Percentiles rank a stretch among this genome's conserved stretches.
These are phyloP conservation scores for Barnettozyma hawaiiensis DNA, from an alignment of 1,139 yeast species.

Conservation along the genomic window DNA sequence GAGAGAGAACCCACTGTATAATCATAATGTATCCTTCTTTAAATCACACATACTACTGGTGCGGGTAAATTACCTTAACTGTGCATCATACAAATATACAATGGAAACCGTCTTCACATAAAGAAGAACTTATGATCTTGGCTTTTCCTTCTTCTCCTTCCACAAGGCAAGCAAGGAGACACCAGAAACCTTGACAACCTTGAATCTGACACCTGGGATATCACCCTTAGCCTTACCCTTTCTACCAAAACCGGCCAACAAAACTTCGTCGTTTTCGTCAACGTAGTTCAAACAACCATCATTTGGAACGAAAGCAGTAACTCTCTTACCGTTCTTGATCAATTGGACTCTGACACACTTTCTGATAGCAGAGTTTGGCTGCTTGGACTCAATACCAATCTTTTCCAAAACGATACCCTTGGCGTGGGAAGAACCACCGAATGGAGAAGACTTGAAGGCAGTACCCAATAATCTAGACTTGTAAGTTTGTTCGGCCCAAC, in stretches of 20 bases:
- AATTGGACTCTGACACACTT: slow-evolving; percentile 99
- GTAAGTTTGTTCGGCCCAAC: slow-evolving; percentile 99
- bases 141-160: slow-evolving; percentile 99
- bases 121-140: slow-evolving; percentile 72
- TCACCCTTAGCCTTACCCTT: slow-evolving; percentile 99
- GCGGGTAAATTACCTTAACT: slow-evolving; percentile 11
- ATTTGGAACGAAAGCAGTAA: slow-evolving; percentile 99
- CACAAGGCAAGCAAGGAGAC: slow-evolving; percentile 99
- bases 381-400: slow-evolving; percentile 99
- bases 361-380: slow-evolving; percentile 99
- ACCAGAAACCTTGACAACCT: slow-evolving; percentile 99
- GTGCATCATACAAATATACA: slow-evolving; percentile 21
- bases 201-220: slow-evolving; percentile 99
- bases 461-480: slow-evolving; percentile 99
- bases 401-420: slow-evolving; percentile 99
- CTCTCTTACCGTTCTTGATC: slow-evolving; percentile 99
- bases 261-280: slow-evolving; percentile 99
- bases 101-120: slow-evolving; percentile 7
- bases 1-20: no score
- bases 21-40: no score
- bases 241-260: slow-evolving; percentile 99
- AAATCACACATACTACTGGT: no score
- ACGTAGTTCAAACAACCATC: slow-evolving; percentile 99
- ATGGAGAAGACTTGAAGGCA: slow-evolving; percentile 99
- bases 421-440: slow-evolving; percentile 99